Evolutionary conservation across 768 basidiomycete species (phyloP).

Genomic region (Panaeolus papilionaceus): DNA sequence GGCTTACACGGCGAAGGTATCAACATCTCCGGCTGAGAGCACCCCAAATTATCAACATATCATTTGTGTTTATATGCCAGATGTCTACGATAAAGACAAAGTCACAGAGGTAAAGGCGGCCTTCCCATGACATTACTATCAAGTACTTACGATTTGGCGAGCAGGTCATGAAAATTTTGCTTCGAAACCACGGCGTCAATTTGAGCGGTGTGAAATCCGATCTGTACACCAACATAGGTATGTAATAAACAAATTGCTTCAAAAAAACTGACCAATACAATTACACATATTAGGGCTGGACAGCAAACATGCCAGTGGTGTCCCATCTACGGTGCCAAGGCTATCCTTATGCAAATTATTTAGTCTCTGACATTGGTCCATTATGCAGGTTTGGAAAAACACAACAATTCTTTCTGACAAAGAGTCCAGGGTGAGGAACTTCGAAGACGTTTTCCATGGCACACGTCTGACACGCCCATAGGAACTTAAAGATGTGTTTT

Average conservation of each 20-base stretch:
- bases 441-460: not conserved
- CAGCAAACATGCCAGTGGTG: conserved; percentile 78
- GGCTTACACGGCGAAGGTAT: conserved; percentile 66
- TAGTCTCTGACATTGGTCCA: not conserved
- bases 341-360: not conserved
- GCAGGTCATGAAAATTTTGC: conserved; percentile 72
- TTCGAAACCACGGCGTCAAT: conserved; percentile 68
- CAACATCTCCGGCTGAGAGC: conserved; percentile 61
- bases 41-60: conserved; percentile 62
- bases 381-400: conserved; percentile 70
- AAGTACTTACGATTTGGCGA: not conserved
- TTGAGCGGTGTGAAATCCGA: conserved; percentile 76
- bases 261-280: conserved; percentile 8
- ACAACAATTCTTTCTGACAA: conserved; percentile 59
- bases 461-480: conserved; percentile 29
- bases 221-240: conserved; percentile 69
- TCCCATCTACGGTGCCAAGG: conserved; percentile 66
- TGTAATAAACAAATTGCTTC: conserved; percentile 10
- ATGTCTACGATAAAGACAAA: conserved; percentile 69
- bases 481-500: conserved; percentile 70
- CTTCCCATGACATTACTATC: too few relatives aligned
- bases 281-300: conserved; percentile 56
- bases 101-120: conserved; percentile 54
- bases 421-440: conserved; percentile 60
- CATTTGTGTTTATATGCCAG: conserved; percentile 74